Conservation (phyloP, 2,329 filamentous ascomycete genomes). For the Zymoseptoria brevis region DNA sequence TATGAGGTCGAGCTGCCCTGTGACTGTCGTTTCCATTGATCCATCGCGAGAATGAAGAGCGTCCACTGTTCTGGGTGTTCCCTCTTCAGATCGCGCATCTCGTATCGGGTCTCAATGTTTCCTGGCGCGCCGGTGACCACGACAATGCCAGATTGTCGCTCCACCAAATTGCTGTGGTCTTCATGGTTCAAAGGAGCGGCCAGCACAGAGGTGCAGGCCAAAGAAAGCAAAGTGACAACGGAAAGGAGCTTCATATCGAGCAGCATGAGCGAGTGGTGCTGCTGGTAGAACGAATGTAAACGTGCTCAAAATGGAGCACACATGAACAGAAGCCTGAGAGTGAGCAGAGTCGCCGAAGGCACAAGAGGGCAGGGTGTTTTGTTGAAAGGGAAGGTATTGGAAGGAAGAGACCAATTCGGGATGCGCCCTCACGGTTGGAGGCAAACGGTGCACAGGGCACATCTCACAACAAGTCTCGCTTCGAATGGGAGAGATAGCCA, state of each 20-base stretch:
- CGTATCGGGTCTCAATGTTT: conserved; percentile 11
- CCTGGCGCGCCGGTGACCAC: conserved; percentile 15
- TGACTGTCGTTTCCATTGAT: conserved; percentile 7
- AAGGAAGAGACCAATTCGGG: neutral
- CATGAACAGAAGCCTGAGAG: neutral
- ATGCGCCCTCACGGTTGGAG: neutral
- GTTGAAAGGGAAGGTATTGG: neutral
- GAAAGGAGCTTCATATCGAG: conserved; percentile 1
- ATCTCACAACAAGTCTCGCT: neutral
- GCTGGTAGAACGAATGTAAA: neutral
- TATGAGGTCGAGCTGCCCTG: conserved; percentile 10
- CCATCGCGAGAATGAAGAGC: conserved; percentile 16
- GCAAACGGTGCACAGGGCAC: neutral
- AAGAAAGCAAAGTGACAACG: neutral
- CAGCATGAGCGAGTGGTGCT: neutral
- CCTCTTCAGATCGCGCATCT: conserved; percentile 13
- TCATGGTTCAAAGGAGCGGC: conserved; percentile 9
- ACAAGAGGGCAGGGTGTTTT: neutral
- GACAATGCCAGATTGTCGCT: conserved; percentile 9
- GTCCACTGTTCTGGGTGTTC: conserved; percentile 14
- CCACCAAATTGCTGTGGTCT: conserved; percentile 10
- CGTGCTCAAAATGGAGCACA: neutral
- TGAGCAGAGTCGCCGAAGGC: neutral
- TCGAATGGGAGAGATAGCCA: neutral
- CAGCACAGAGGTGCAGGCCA: conserved; percentile 10